Evolutionary conservation across 495 filamentous ascomycete species (phyloP).

Genomic region (Annulohypoxylon moriforme): DNA sequence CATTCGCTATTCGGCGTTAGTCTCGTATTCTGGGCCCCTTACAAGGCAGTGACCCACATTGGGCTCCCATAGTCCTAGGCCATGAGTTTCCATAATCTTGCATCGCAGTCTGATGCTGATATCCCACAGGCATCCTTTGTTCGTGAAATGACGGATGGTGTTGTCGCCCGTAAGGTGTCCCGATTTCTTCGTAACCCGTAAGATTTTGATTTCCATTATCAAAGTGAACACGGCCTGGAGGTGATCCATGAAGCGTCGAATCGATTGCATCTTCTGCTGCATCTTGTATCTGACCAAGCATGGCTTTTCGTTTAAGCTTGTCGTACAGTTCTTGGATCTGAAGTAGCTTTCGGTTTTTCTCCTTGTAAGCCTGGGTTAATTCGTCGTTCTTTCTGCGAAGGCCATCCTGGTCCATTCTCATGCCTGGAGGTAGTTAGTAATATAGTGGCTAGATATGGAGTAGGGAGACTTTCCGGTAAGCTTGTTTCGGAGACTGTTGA

Average conservation of each 20-base stretch:
- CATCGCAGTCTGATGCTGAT: slow-evolving; percentile 27
- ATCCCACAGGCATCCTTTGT: slow-evolving; percentile 18
- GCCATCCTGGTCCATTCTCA: slow-evolving; percentile 72
- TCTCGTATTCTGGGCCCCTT: background rate
- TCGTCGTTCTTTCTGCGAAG: slow-evolving; percentile 82
- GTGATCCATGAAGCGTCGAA: slow-evolving; percentile 58
- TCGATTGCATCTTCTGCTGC: slow-evolving; percentile 77
- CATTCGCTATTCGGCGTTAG: slow-evolving; percentile 32
- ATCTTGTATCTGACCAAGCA: slow-evolving; percentile 74
- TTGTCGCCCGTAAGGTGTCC: slow-evolving; percentile 25
- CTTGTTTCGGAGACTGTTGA: slow-evolving; percentile 73
- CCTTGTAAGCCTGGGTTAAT: slow-evolving; percentile 71
- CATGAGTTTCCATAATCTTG: slow-evolving; percentile 25
- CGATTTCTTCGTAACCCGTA: slow-evolving; percentile 23
- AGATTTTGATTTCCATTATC: slow-evolving; percentile 21
- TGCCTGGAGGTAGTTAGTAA: slow-evolving; percentile 57
- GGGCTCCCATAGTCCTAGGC: slow-evolving; percentile 37
- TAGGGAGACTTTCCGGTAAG: slow-evolving; percentile 42
- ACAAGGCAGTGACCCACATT: slow-evolving; percentile 22
- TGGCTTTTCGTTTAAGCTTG: slow-evolving; percentile 78
- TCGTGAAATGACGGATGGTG: slow-evolving; percentile 23
- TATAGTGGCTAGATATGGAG: slow-evolving; percentile 18
- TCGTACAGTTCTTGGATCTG: slow-evolving; percentile 88
- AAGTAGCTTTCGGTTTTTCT: slow-evolving; percentile 79
- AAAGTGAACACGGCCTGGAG: background rate